These are phyloP conservation scores for Epithele typhae DNA, from an alignment of 768 basidiomycete genomes.

Conservation along the genomic window DNA sequence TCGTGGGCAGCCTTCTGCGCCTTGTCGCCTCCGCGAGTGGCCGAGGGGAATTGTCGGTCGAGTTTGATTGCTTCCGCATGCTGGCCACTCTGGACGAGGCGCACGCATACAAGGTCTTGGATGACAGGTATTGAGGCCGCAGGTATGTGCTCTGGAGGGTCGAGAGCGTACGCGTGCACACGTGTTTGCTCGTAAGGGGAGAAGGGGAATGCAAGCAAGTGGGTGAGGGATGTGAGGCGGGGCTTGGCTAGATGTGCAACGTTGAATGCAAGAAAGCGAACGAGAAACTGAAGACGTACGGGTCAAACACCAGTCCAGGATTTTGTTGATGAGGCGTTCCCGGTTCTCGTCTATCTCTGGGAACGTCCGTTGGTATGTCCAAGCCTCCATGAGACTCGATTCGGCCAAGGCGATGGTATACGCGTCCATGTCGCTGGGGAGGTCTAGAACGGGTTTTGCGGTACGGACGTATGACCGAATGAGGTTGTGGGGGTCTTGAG, in stretches of 20 bases:
- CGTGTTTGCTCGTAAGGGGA: slow-evolving; percentile 58
- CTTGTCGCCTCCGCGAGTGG: slow-evolving; percentile 27
- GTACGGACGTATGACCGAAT: slow-evolving; percentile 73
- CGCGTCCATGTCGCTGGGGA: slow-evolving; percentile 66
- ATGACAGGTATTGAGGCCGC: slow-evolving; percentile 49
- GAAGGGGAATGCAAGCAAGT: slow-evolving; percentile 63
- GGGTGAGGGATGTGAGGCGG: slow-evolving; percentile 49
- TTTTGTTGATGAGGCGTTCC: slow-evolving; percentile 48
- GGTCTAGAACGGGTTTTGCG: slow-evolving; percentile 64
- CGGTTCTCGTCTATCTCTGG: slow-evolving; percentile 53
- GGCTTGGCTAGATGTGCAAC: slow-evolving; percentile 50
- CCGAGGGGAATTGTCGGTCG: slow-evolving; percentile 52
- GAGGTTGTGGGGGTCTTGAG: slow-evolving; percentile 44
- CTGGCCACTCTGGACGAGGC: slow-evolving; percentile 69
- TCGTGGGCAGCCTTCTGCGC: slow-evolving; percentile 38
- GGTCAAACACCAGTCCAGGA: slow-evolving; percentile 64
- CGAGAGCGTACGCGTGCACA: slow-evolving; percentile 53
- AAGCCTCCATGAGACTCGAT: slow-evolving; percentile 62
- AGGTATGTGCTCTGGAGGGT: slow-evolving; percentile 46
- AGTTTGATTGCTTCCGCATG: slow-evolving; percentile 72
- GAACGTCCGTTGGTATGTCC: slow-evolving; percentile 72
- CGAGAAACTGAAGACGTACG: slow-evolving; percentile 41
- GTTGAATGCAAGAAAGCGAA: background rate
- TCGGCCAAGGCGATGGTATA: slow-evolving; percentile 68
- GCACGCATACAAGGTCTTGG: slow-evolving; percentile 76